Evolutionary conservation across 371 early-diverging fungal species (phyloP).

Genomic region (Lichtheimia hyalospora): DNA sequence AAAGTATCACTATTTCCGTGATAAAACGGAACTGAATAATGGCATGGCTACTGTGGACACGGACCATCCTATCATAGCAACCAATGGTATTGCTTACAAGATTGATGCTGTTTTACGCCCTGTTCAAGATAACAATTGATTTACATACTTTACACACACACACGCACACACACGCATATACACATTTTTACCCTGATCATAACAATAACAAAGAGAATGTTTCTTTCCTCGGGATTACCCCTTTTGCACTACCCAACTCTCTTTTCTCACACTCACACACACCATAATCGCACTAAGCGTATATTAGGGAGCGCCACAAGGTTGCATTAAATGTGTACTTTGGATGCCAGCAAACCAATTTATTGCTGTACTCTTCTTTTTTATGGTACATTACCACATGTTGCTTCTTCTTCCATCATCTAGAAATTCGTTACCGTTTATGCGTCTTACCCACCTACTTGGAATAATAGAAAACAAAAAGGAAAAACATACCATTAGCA

Average conservation of each 20-base stretch:
- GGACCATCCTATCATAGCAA: conserved; percentile 29
- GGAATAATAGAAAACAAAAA: neutral
- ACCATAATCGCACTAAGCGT: conserved; percentile 1
- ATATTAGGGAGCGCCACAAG: conserved; percentile 1
- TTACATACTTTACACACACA: no score
- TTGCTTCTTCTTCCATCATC: neutral
- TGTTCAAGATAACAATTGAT: no score
- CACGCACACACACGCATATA: no score
- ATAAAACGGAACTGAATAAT: conserved; percentile 25
- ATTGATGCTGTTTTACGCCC: conserved; percentile 38
- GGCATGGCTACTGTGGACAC: conserved; percentile 29
- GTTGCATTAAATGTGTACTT: neutral
- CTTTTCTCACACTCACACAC: neutral
- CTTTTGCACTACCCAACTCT: neutral
- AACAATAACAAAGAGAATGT: neutral
- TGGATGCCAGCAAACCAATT: neutral
- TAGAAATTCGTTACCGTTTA: neutral
- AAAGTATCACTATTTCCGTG: conserved; percentile 25
- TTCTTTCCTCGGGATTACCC: neutral
- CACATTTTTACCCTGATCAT: no score
- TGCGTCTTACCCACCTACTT: neutral
- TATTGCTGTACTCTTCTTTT: neutral
- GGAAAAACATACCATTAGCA: neutral
- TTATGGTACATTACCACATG: neutral
- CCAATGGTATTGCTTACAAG: conserved; percentile 48